Base-by-base conservation (phyloP, 2,329 filamentous ascomycete species). In the Penicillium sp. region DNA sequence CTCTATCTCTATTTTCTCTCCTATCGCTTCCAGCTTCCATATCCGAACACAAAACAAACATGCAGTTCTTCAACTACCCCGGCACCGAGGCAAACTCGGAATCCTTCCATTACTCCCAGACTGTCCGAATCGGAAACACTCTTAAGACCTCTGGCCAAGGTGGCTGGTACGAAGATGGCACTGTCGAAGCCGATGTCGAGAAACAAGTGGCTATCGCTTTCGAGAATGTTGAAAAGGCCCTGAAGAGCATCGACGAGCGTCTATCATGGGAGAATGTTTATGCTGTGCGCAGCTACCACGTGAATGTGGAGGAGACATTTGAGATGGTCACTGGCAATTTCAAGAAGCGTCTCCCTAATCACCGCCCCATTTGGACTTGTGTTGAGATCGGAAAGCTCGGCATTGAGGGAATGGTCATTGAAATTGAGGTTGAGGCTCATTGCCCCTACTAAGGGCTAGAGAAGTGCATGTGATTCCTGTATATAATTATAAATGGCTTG, bases 61-160 rank as follows among this genome's bases (percentile, higher is more conserved):
- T 55, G 52, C 52, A 51, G 35, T 55, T 51, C 41, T 51, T 36
- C 52, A 51, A 55, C 18, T 55, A 55, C 40, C 23, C 52, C 16
- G 52, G 52, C 35, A 55, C 52, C 42, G 52, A 51, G 30, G 36
- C 47, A 11, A 55, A 55, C 47, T 51, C 52, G 36, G 41, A 55
- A 45, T 42, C 47, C 11, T 61, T 53, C 55, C 55, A 58, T 36
- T 67, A 66, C 46, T 65, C 61, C n/a, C 63, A 67, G 55, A 58
- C 62, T 16, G 63, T 66, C 16, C 46, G 56, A 4, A 51, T 65
- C 16, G 62, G 63, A 1, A 54, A 52, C 16, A 61, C 46, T 26
- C 45, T 67, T 48, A 63, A 66, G 43, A 61, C 54, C 26, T 59
- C 63, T 14, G 64, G 64, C 6, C 63, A 67, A 57, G 64, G 63